Evolutionary conservation across 2,329 filamentous ascomycete species (phyloP), one percentile per base, ranked within the genome.

Genomic region (Ilyonectria destructans): DNA sequence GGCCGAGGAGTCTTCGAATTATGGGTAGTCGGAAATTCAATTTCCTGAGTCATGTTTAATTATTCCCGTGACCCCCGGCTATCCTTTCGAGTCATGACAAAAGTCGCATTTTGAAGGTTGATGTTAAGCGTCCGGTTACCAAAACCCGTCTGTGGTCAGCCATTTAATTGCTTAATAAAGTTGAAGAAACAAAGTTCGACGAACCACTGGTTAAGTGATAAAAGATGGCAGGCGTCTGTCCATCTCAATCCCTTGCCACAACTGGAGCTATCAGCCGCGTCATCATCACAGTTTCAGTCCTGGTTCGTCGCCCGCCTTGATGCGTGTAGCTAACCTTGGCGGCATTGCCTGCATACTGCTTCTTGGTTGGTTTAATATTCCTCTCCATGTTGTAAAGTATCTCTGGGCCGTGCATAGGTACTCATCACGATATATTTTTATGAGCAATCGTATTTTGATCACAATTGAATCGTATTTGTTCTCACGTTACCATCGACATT

Each of bases 21-120:
- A 43, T 43, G 17, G 17, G 40, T n/a, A n/a, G 6, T n/a, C 65
- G 59, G 60, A 58, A 55, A 64, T 64, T 43, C 48, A 43, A 56
- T 45, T 40, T 57, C 46, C 58, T 43, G n/a, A 15, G 10, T 9
- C 9, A 19, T 26, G 31, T 13, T 13, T n/a, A 2, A 17, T 58
- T 59, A 65, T 58, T 55, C 48, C 48, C 37, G 37, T 17, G 43
- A 19, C 55, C 48, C 48, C 48, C 48, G 55, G 62, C 19, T 58
- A 58, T 43, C 40, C 4, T 43, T n/a, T 43, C 40, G n/a, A 5
- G 40, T 58, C 29, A 13, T 35, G 8, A 45, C 9, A 13, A 46
- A 29, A 9, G 8, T 19, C 6, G 4, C 3, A n/a, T 19, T 43
- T 43, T n/a, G 15, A n/a, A n/a, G 7, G 19, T 58, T 45, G 23